Evolutionary conservation across 73 alveolate genomes (phyloP), one percentile per base, ranked within the genome.

Genomic region (Urostyla sp.): DNA sequence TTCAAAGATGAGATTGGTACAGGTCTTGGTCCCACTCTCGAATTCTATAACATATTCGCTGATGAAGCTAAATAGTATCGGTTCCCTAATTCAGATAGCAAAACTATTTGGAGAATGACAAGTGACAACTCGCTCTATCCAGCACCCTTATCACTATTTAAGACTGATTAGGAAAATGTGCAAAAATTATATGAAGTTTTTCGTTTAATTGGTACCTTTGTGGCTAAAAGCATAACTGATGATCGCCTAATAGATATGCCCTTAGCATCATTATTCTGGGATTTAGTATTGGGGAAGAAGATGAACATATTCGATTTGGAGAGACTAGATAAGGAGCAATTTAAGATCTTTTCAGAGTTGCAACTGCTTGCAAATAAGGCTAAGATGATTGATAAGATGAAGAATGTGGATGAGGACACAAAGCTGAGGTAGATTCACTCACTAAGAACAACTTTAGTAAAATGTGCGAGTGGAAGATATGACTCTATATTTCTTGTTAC

Each of bases 1-100:
- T 94, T 72, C 63, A 75, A 66, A 73, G 96, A 91, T 10, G 99
- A 94, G 79, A 94, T 80, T 35, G 99, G 99, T 13, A 94, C 96
- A 53, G 99, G 99, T 11, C 85, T 94, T 27, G 99, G 99, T 0
- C 99, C 99, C 0, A 94, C 99, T 43, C 95, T 94, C 15, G 99
- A 94, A 84, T 94, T 86, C 79, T 94, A 83, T 75, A 63, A 88
- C 30, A 82, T 92, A 32, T 43, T 85, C 5, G n/a, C 92, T 0
- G 86, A 92, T 61, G 95, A 90, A 56, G 53, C 23, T 94, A 11
- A 86, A 83, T 49, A 83, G 59, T 28, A 45, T 23, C 0, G 79
- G 44, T 15, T 34, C 26, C 10, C 7, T 23, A 1, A 16, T 63
- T 57, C 61, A 1, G 1, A 36, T 20, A 69, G 72, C 44, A 75